Base-by-base conservation (phyloP, 2,329 filamentous ascomycete genomes). In the Diaporthe sp. region DNA sequence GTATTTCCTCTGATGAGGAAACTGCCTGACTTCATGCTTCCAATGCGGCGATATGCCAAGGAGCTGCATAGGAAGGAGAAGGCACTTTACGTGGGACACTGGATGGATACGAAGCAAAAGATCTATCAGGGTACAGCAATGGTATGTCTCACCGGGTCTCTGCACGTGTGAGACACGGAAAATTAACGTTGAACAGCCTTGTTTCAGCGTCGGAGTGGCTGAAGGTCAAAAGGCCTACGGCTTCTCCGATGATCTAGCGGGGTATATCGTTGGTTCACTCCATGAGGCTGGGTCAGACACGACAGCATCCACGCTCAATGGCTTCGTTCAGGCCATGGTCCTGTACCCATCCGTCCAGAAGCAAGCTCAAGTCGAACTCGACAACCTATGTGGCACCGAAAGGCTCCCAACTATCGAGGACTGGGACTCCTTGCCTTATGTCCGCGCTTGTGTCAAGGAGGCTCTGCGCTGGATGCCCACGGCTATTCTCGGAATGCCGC, bases 291-390 rank as follows among this genome's bases (percentile, higher is more conserved):
- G 83, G 28, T 84, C 84, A 9, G 88, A 87, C 79, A 89, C 87
- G n/a, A 86, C 85, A 1, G 83, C 83, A 46, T 80, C 81, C 44
- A 85, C 83, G 0, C 82, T 89, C 6, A 80, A 84, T 42, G 83
- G 81, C 6, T 87, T 89, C 76, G 80, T 88, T 1, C 81, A 86
- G 28, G 89, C 88, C 8, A 88, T 90, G 87, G 61, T 82, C 3
- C 81, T 86, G 12, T 85, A 85, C 51, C 81, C 81, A 10, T 84
- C 82, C 13, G 85, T 88, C 0, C 87, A 88, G 75, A 84, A 79
- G 75, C 81, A 79, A 51, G 86, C 84, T 0, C 85, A 86, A 51
- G 77, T 78, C 0, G 85, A 87, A 60, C 76, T 88, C 17, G 86
- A 88, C 76, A 77, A 79, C 3, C 81, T 86, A 10, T 80, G 87